Evolutionary conservation across 192 early-diverging fungal species (phyloP), one percentile per base, ranked within the genome.

Genomic region (Coemansia sp.): DNA sequence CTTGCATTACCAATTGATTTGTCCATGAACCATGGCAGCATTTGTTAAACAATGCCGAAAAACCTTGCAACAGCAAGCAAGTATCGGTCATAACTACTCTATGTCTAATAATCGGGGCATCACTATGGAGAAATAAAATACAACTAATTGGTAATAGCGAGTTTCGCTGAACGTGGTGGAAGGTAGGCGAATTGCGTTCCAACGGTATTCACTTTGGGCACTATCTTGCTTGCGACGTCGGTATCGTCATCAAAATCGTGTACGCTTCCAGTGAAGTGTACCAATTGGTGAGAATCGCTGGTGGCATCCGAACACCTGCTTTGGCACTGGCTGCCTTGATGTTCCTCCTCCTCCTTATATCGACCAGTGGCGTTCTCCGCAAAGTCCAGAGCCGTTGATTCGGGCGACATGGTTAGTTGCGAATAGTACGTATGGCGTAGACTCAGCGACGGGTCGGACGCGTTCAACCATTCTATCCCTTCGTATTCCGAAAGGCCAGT

Each of bases 151-250:
- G 69, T 66, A 23, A 81, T 64, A 5, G 73, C 35, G 20, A 81
- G 55, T 15, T 43, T 69, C 15, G 60, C 50, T 29, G 78, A 69
- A 52, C 78, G 78, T 8, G 78, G 78, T 9, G 78, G 78, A 25
- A 81, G 62, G 49, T 81, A 81, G 13, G 78, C 78, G 33, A 66
- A 34, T 56, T 81, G 78, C 11, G 17, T 40, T 42, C 65, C 59
- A 13, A 58, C 33, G 2, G 59, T 45, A 17, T 58, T 32, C 0
- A 72, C 59, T 33, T 34, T 52, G 36, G 78, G 69, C 10, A 69
- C 66, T 52, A 71, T 49, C 17, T 61, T 48, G 5, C 54, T 67
- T 22, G 61, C 65, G 54, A 67, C 50, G 7, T 70, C 59, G 22
- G 62, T 35, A 32, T 71, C 66, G 23, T 66, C 73, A 6, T 65